Evolutionary conservation across 1,284 basidiomycete genomes (phyloP), one percentile per base, ranked within the genome.

Genomic region (Xerocomus nothofagi): DNA sequence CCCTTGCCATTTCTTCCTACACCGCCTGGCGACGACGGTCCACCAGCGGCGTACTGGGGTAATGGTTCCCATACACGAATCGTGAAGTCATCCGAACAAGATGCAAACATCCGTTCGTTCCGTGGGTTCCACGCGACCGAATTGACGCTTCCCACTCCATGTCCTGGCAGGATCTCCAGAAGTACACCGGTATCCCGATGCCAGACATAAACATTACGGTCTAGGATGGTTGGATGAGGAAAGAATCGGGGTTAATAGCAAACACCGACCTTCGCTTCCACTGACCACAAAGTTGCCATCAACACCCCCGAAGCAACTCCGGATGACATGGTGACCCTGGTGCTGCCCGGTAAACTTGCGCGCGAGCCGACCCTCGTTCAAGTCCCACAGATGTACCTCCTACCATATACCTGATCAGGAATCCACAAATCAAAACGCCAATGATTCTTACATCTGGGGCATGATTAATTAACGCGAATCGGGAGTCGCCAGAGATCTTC

Each of bases 91-190:
- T 96, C 93, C 42, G 91, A 92, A 69, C 92, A 94, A 33, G 88
- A 91, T 24, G 96, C 96, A 71, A 99, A 96, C 80, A 98, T 91
- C 51, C 82, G 80, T 58, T 86, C 79, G 55, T 91, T 85, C 53
- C 76, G 78, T 21, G 93, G 93, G 70, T 98, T 96, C 97, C 97
- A 99, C 14, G 93, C 90, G 10, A 99, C 94, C 17, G 88, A 87
- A 68, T 98, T 99, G 53, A 99, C 95, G 51, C 88, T 89, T 32
- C 93, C 93, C 43, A 71, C 69, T 14, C 85, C 87, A 61, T 99
- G 97, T 0, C 95, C 96, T 2, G 79, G 68, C 1, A 98, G 79
- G 21, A 86, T 79, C 68, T 98, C 92, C 23, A 99, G 77, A 37
- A 94, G 77, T 0, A 80, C 75, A 0, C 89, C 90, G 4, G 87